phyloP scores from a whole-genome alignment of 306 rosid genomes.

The Vicia sativa region DNA sequence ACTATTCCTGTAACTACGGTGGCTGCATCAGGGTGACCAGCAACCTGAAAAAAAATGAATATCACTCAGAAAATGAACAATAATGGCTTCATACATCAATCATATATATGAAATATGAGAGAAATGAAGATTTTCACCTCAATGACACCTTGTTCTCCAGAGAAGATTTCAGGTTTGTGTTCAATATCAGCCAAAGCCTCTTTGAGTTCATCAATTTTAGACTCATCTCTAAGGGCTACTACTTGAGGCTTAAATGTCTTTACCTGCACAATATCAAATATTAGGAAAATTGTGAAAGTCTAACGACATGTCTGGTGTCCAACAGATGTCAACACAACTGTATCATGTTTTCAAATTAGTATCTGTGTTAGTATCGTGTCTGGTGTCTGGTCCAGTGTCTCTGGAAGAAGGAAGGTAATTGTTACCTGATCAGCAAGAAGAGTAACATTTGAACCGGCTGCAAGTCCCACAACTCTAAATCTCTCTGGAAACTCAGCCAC shows the following conservation, averaged over 20 bases:
- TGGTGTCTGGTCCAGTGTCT: neutral
- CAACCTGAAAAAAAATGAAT: slow-evolving; percentile 60
- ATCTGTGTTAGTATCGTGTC: neutral
- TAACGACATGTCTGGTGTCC: neutral
- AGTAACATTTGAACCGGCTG: slow-evolving; percentile 87
- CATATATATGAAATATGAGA: neutral
- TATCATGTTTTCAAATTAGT: neutral
- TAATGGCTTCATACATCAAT: slow-evolving; percentile 8
- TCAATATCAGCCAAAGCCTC: slow-evolving; percentile 83
- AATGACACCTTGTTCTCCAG: slow-evolving; percentile 89
- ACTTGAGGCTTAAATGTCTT: slow-evolving; percentile 79
- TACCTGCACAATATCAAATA: slow-evolving; percentile 47
- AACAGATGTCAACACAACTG: neutral
- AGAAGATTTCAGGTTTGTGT: slow-evolving; percentile 73
- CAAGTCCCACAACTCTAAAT: slow-evolving; percentile 76
- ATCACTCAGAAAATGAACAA: slow-evolving; percentile 1
- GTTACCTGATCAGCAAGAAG: slow-evolving; percentile 94
- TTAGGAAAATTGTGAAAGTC: neutral
- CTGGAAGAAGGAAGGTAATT: neutral
- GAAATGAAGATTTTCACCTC: slow-evolving; percentile 54
- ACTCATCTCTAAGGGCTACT: slow-evolving; percentile 78
- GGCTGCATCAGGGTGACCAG: slow-evolving; percentile 87
- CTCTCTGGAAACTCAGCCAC: slow-evolving; percentile 87
- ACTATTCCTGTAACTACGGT: slow-evolving; percentile 92
- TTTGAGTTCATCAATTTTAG: slow-evolving; percentile 69